Percentiles rank a stretch among this genome's conserved stretches.
phyloP scores from a whole-genome alignment of 306 rosid species.

The Rosa chinensis region DNA sequence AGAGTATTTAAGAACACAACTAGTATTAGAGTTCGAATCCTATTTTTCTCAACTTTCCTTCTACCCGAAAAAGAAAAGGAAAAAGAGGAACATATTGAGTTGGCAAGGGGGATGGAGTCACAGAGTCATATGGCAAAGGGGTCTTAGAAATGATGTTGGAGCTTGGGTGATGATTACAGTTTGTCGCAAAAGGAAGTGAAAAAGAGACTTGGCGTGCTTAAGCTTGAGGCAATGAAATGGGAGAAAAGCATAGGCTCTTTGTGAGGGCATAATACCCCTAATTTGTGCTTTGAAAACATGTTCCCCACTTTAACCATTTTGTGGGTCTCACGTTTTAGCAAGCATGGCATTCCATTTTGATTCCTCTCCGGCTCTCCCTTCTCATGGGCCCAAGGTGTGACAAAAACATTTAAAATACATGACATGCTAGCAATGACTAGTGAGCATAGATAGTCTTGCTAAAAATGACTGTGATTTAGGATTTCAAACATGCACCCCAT shows the following conservation, averaged over 20 bases:
- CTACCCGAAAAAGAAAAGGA: not conserved
- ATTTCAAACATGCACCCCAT: not conserved
- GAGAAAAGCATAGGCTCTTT: slow-evolving; percentile 8
- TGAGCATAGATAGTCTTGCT: not conserved
- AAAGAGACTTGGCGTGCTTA: slow-evolving; percentile 60
- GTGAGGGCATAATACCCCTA: slow-evolving; percentile 51
- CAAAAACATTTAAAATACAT: not conserved
- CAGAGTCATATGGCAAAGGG: slow-evolving; percentile 21
- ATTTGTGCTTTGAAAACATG: slow-evolving; percentile 58
- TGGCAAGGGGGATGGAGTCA: slow-evolving; percentile 17
- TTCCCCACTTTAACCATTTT: slow-evolving; percentile 54
- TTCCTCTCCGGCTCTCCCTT: not conserved
- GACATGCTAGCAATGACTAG: slow-evolving; percentile 7
- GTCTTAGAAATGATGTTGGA: slow-evolving; percentile 65
- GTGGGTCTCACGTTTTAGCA: slow-evolving; percentile 43
- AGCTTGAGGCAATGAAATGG: slow-evolving; percentile 26
- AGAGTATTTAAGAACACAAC: not conserved
- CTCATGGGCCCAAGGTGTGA: slow-evolving; percentile 1
- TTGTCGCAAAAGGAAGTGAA: slow-evolving; percentile 43
- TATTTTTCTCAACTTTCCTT: not conserved
- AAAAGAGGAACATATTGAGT: slow-evolving; percentile 4
- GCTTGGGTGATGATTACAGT: slow-evolving; percentile 61
- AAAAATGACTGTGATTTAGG: not conserved
- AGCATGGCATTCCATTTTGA: slow-evolving; percentile 24
- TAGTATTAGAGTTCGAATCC: not conserved